Conservation (phyloP, 2,329 filamentous ascomycete species). For the Aspergillus brasiliensis region DNA sequence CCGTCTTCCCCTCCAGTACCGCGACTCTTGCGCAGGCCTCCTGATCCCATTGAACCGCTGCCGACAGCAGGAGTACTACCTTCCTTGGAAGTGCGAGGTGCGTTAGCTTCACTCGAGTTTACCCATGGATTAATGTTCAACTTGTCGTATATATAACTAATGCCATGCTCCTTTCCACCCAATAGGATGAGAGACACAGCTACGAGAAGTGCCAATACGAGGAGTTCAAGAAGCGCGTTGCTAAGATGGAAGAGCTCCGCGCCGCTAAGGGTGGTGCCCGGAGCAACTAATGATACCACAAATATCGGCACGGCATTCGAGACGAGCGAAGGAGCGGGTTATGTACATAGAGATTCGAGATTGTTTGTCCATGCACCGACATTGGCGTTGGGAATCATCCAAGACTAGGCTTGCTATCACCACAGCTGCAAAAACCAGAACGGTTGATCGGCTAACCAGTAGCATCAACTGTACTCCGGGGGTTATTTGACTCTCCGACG, state of each 20-base stretch:
- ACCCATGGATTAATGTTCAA: no score
- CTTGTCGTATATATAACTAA: slow-evolving; percentile 2
- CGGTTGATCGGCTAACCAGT: not conserved
- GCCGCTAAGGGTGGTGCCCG: slow-evolving; percentile 80
- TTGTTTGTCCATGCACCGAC: slow-evolving; percentile 37
- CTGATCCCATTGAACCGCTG: slow-evolving; percentile 95
- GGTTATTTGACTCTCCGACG: not conserved
- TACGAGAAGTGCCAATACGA: slow-evolving; percentile 99
- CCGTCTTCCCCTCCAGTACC: slow-evolving; percentile 82
- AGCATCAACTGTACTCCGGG: slow-evolving; percentile 1
- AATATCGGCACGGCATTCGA: slow-evolving; percentile 27
- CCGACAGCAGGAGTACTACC: slow-evolving; percentile 86
- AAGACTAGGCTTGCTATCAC: slow-evolving; percentile 16
- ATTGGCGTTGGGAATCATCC: slow-evolving; percentile 37
- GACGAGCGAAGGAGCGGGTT: slow-evolving; percentile 33
- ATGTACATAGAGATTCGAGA: slow-evolving; percentile 45
- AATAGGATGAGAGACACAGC: slow-evolving; percentile 87
- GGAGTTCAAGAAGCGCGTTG: slow-evolving; percentile 97
- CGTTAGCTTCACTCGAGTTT: slow-evolving; percentile 32
- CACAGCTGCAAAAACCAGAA: slow-evolving; percentile 5
- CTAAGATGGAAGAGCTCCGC: slow-evolving; percentile 96
- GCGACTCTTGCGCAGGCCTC: slow-evolving; percentile 93
- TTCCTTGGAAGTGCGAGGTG: slow-evolving; percentile 98
- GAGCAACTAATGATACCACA: slow-evolving; percentile 66
- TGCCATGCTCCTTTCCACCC: not conserved